phyloP scores from a whole-genome alignment of 208 protist species.

The Wallacemonas collosoma region DNA sequence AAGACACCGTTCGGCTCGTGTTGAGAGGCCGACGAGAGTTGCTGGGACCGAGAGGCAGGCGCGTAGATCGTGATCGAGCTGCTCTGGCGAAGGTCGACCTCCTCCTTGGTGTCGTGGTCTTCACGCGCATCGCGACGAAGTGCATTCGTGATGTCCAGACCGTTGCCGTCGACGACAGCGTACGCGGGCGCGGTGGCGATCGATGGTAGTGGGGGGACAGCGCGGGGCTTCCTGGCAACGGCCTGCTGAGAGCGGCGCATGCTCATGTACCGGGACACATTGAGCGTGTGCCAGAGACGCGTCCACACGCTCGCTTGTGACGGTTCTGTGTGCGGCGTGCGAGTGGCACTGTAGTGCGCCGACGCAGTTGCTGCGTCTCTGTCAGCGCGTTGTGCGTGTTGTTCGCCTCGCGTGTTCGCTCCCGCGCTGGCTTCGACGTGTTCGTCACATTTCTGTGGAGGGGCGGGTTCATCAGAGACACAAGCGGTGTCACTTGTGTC shows the following conservation, averaged over 20 bases:
- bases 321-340: background rate
- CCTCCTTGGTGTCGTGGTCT: background rate
- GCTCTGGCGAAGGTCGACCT: background rate
- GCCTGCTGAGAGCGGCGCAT: background rate
- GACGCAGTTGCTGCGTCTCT: background rate
- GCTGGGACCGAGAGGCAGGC: background rate
- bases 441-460: no score
- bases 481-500: no score
- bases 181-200: background rate
- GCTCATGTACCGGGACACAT: background rate
- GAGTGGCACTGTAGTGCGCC: no score
- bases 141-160: background rate
- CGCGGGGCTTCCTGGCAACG: background rate
- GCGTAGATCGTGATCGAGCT: constrained; percentile 15
- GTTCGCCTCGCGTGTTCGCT: no score
- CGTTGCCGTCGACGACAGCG: background rate
- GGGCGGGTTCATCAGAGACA: no score
- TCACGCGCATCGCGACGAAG: background rate
- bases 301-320: background rate
- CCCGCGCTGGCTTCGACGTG: no score
- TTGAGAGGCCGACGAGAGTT: background rate
- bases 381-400: background rate
- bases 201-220: background rate
- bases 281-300: background rate
- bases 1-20: background rate